Conservation (phyloP, 352 stramenopile species). For the Globisporangium nodosum region DNA sequence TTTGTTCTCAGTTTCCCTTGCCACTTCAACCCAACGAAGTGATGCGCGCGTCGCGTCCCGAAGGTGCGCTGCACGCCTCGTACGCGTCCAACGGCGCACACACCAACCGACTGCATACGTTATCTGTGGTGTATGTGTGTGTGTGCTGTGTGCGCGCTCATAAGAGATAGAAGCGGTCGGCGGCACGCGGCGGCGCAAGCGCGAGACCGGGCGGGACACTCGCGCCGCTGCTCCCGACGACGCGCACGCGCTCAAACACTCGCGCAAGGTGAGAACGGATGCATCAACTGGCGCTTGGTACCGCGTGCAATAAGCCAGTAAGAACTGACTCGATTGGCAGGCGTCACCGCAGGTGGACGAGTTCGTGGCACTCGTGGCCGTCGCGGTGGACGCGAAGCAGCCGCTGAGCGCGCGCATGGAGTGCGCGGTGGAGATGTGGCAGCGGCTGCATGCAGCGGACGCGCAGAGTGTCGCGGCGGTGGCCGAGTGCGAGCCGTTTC, state of each 20-base stretch:
- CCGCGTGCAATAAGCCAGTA: not conserved
- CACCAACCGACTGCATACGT: too few relatives aligned
- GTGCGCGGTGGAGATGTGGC: constrained; percentile 31
- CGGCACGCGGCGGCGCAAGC: constrained; percentile 1
- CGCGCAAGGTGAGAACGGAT: not conserved
- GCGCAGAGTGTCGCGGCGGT: constrained; percentile 13
- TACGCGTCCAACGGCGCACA: too few relatives aligned
- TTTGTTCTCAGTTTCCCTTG: not conserved
- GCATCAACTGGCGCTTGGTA: not conserved
- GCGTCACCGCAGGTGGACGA: not conserved
- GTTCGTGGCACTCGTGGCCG: constrained; percentile 6
- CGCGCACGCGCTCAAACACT: constrained; percentile 5
- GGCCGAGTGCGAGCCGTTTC: constrained; percentile 17
- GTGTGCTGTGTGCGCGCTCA: too few relatives aligned
- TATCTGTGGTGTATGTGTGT: too few relatives aligned
- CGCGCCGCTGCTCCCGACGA: not conserved
- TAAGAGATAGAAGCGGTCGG: not conserved
- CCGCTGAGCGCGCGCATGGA: constrained; percentile 36
- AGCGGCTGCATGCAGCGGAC: constrained; percentile 21
- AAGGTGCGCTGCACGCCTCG: too few relatives aligned
- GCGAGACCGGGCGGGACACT: not conserved
- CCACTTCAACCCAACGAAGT: not conserved
- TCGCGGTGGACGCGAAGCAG: constrained; percentile 24
- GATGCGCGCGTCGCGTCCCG: not conserved
- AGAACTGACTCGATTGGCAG: not conserved